Percentiles rank a stretch among this genome's conserved stretches.
These are phyloP conservation scores for Pythium phragmitis DNA, from an alignment of 352 stramenopile genomes.

Conservation along the genomic window DNA sequence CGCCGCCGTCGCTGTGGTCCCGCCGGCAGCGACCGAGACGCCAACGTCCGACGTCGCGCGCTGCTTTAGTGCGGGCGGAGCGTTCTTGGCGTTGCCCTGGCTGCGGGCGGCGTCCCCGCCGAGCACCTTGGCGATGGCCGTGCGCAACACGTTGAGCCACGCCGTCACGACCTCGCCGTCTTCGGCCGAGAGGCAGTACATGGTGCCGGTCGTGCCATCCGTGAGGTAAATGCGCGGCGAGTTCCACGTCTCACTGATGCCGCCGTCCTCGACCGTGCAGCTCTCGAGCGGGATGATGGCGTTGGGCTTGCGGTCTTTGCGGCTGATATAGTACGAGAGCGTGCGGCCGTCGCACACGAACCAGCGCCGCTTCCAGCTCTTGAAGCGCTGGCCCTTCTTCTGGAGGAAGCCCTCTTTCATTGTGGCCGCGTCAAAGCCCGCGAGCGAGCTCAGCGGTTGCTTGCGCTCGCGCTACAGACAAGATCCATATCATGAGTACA, in stretches of 20 bases:
- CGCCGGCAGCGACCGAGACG: background rate
- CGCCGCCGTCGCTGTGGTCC: background rate
- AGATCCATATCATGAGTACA: background rate
- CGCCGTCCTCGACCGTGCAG: conserved; percentile 79
- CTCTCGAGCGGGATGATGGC: conserved; percentile 77
- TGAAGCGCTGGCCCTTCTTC: conserved; percentile 83
- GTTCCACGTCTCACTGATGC: conserved; percentile 84
- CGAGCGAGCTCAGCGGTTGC: conserved; percentile 41
- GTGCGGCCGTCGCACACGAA: conserved; percentile 84
- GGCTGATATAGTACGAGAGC: conserved; percentile 81
- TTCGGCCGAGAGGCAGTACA: conserved; percentile 82
- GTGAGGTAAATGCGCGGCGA: conserved; percentile 85
- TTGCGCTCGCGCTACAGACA: conserved; percentile 54
- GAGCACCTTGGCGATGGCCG: conserved; percentile 39
- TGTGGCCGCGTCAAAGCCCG: conserved; percentile 53
- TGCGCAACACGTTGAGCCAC: conserved; percentile 69
- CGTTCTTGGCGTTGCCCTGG: background rate
- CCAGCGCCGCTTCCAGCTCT: conserved; percentile 83
- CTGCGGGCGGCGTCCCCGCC: conserved; percentile 4
- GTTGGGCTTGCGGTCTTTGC: conserved; percentile 81
- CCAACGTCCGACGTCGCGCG: background rate
- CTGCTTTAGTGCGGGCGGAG: background rate
- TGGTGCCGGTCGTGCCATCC: conserved; percentile 64
- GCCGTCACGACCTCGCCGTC: conserved; percentile 66
- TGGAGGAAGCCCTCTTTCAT: conserved; percentile 86